Base-by-base conservation (phyloP, 805 yeast species). In the Zygosaccharomyces gambellarensis region DNA sequence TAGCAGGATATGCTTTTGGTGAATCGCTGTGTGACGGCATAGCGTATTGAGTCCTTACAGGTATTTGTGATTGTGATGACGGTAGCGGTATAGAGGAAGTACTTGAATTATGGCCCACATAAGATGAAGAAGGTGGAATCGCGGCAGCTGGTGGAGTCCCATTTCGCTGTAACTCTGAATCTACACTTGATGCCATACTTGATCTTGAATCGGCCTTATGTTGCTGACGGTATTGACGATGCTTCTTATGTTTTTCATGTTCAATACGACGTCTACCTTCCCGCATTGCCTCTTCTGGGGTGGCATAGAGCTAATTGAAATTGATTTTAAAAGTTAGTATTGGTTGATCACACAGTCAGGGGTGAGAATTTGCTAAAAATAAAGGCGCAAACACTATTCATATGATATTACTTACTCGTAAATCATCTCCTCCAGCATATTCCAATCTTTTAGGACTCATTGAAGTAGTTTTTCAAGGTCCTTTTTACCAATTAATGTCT, bases 261-360 rank as follows among this genome's bases (percentile, higher is more conserved):
- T 61, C 65, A 14, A 52, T 55, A 36, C 57, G 51, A 32, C 63
- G 55, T 42, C 55, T 57, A 9, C 61, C 58, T 11, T 63, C 64
- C 40, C 61, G 61, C 60, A 68, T 50, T 4, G 70, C 67, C 45
- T 68, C 69, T 48, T 67, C 64, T 11, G 71, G 71, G 1, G 71
- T 68, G 1, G 70, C 68, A 52, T 64, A 65, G 17, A 67, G 52
- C 56, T 58, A 40, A 34, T 11, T 17, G 21, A 38, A 36, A 34
- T 10, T 19, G 14, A 40, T 40, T 30, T 25, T 31, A 50, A 44
- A 43, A 49, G 58, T 55, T 41, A 40, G 32, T 47, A 36, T 42
- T 36, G 19, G 34, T 21, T 21, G 11, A 29, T 10, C 12, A 19
- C 17, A 14, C 14, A 21, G 12, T 11, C 23, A 14, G 21, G 19